These are phyloP conservation scores for Paraphaeosphaeria minitans DNA, from an alignment of 2,329 filamentous ascomycete genomes.

Conservation along the genomic window DNA sequence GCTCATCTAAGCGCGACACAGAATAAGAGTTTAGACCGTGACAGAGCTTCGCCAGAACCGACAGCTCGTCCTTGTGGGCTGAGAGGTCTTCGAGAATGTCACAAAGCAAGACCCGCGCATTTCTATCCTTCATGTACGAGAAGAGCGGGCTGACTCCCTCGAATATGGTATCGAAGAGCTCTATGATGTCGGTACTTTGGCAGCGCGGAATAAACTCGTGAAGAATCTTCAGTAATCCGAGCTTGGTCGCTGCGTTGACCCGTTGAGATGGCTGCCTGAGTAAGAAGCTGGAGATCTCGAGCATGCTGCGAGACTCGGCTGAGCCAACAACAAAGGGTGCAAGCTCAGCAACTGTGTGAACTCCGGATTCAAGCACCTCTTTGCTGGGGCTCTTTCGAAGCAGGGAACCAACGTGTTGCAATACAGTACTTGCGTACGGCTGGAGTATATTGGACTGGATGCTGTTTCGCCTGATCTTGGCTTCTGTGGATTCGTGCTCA, in stretches of 20 bases:
- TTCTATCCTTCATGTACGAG: conserved; percentile 83
- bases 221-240: conserved; percentile 77
- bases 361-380: conserved; percentile 76
- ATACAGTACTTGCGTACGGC: conserved; percentile 69
- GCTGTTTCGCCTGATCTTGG: conserved; percentile 59
- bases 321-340: conserved; percentile 55
- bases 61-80: conserved; percentile 63
- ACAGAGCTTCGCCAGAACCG: conserved; percentile 72
- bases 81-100: conserved; percentile 75
- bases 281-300: conserved; percentile 79
- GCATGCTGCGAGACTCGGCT: conserved; percentile 72
- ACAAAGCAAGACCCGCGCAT: conserved; percentile 75
- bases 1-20: conserved; percentile 74
- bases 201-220: conserved; percentile 77
- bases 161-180: conserved; percentile 70
- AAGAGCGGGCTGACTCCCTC: conserved; percentile 80
- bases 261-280: conserved; percentile 82
- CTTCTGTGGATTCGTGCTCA: conserved; percentile 46
- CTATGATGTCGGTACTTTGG: conserved; percentile 59
- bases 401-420: conserved; percentile 59
- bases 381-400: conserved; percentile 68
- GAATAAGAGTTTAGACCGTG: conserved; percentile 81
- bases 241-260: conserved; percentile 83
- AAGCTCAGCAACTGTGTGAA: conserved; percentile 75
- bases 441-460: conserved; percentile 57